Base-by-base conservation (phyloP, 2,329 filamentous ascomycete species). In the Aspergillus glaucus region DNA sequence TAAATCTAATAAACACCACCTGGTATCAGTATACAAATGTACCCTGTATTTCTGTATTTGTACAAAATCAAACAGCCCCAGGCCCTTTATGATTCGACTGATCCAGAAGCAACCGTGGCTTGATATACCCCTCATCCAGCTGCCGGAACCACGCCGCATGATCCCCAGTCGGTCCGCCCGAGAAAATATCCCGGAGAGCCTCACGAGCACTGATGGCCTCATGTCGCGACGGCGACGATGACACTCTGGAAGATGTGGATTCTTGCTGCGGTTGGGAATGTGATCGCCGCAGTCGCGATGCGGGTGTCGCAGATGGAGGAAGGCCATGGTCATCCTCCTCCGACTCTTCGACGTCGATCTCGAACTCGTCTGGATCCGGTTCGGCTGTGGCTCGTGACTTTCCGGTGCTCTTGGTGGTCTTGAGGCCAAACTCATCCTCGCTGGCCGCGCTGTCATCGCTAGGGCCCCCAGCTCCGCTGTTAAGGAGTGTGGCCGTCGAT, bases 71-170 rank as follows among this genome's bases (percentile, higher is more conserved):
- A 50, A 71, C 68, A 30, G 67, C 67, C 9, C 67, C 68, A 40
- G 67, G 68, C 3, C 68, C 69, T 52, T 71, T 71, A 50, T 71
- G 66, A 34, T 69, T 68, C 22, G 69, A 70, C 42, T 85, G 86
- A 70, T 96, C 91, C 17, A 97, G 78, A 55, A 97, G 70, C 48
- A 97, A 72, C 64, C 85, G 88, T 15, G 92, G 92, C 75, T 97
- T 97, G 69, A 97, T 91, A 67, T 90, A 96, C 52, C 91, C 89
- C 69, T 98, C 93, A 66, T 98, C 93, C 51, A 98, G 75, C 70
- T 95, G 91, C 57, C 84, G 85, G 69, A 98, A 95, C 72, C 94
- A 82, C 42, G 87, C 89, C 8, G 88, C 87, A 41, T 94, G 90
- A 66, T 98, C 93, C 45, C 95, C 89, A 1, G 86, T 80, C 3